Percentiles rank a stretch among this genome's conserved stretches.
Evolutionary conservation across 257 asterid species (phyloP).

Genomic region (Solanum pinnatisectum): DNA sequence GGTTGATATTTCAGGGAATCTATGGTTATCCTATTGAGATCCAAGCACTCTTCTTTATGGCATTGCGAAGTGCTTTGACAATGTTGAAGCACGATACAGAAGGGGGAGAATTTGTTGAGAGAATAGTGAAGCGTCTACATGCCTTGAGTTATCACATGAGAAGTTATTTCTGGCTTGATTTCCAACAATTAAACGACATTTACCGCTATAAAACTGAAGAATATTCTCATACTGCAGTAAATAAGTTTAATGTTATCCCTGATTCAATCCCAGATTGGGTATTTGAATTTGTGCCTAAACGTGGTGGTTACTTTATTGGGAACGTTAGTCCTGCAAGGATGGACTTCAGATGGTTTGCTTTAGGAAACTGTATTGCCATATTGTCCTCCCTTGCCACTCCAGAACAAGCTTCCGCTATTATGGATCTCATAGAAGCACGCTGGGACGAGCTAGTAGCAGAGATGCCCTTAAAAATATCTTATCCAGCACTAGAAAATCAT

Average conservation of each 20-base stretch:
- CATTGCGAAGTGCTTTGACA: slow-evolving; percentile 46
- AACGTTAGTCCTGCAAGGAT: slow-evolving; percentile 76
- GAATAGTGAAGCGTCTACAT: slow-evolving; percentile 61
- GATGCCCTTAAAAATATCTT: slow-evolving; percentile 60
- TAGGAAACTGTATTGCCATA: slow-evolving; percentile 66
- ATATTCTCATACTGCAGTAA: slow-evolving; percentile 74
- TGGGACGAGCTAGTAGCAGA: slow-evolving; percentile 81
- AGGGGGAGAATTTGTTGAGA: slow-evolving; percentile 55
- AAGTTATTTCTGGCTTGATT: slow-evolving; percentile 72
- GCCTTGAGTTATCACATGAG: slow-evolving; percentile 76
- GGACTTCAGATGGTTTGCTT: slow-evolving; percentile 75
- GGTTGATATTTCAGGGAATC: slow-evolving; percentile 41
- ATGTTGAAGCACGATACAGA: slow-evolving; percentile 60
- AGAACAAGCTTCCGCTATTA: slow-evolving; percentile 65
- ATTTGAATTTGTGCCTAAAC: slow-evolving; percentile 63
- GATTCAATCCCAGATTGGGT: slow-evolving; percentile 79
- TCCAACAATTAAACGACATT: slow-evolving; percentile 61
- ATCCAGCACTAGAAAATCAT: slow-evolving; percentile 62
- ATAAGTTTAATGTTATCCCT: slow-evolving; percentile 67
- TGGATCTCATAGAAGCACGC: slow-evolving; percentile 72
- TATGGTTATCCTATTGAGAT: slow-evolving; percentile 80
- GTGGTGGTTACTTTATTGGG: slow-evolving; percentile 68
- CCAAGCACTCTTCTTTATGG: slow-evolving; percentile 78
- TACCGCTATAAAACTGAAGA: slow-evolving; percentile 72
- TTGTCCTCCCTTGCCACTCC: slow-evolving; percentile 60